A percentile compares a stretch with the other conserved stretches of the same genome.
These are phyloP conservation scores for Helicocarpus griseus DNA, from an alignment of 2,329 filamentous ascomycete species.

Conservation along the genomic window DNA sequence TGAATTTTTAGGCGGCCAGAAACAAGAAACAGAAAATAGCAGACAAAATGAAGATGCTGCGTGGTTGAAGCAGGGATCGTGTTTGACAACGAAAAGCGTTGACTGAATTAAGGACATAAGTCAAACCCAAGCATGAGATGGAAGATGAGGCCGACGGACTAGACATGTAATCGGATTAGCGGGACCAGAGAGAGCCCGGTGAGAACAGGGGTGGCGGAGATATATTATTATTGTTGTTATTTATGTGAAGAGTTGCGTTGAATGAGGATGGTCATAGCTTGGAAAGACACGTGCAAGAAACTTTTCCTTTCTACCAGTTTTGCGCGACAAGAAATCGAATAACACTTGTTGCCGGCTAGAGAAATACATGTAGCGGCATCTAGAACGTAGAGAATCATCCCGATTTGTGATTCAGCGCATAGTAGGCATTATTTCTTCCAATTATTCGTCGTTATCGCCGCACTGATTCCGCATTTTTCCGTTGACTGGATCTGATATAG, in stretches of 20 bases:
- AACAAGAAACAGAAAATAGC: no score
- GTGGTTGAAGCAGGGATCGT: no score
- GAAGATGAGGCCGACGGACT: not conserved
- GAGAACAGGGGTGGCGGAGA: not conserved
- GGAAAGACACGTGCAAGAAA: not conserved
- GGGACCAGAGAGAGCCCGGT: not conserved
- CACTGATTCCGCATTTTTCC: not conserved
- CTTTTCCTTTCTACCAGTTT: not conserved
- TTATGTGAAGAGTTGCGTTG: not conserved
- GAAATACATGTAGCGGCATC: no score
- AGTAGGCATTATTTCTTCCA: not conserved
- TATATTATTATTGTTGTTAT: no score
- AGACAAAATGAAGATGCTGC: no score
- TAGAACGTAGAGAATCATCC: not conserved
- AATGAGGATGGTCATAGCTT: not conserved
- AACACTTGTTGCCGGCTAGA: not conserved
- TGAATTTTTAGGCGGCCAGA: no score
- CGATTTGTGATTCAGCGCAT: not conserved
- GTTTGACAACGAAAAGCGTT: no score
- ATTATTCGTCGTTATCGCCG: not conserved
- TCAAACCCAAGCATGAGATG: not conserved
- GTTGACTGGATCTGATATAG: not conserved
- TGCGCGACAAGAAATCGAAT: not conserved
- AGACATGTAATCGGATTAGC: not conserved
- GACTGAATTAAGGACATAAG: not conserved